Evolutionary conservation across 1,284 basidiomycete genomes (phyloP).

Genomic region (Heliocybe sulcata): DNA sequence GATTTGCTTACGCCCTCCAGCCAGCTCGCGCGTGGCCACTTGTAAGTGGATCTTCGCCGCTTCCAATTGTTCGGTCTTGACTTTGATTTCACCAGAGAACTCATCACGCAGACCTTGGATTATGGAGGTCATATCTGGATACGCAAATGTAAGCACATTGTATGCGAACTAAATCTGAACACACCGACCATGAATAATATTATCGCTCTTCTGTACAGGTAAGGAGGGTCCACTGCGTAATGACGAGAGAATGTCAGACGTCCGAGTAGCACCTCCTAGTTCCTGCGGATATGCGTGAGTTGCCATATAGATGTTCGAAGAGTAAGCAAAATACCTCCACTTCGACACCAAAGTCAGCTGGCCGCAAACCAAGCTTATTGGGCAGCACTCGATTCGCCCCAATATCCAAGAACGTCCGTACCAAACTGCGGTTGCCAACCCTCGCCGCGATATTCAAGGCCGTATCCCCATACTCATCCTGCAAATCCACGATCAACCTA

Average conservation of each 20-base stretch:
- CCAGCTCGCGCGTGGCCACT: slow-evolving; percentile 84
- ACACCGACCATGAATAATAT: slow-evolving; percentile 74
- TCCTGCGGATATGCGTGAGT: slow-evolving; percentile 41
- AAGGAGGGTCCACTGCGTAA: slow-evolving; percentile 63
- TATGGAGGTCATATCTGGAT: slow-evolving; percentile 76
- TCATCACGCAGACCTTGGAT: slow-evolving; percentile 73
- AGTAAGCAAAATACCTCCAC: slow-evolving; percentile 56
- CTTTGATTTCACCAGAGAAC: slow-evolving; percentile 79
- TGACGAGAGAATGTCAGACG: slow-evolving; percentile 69
- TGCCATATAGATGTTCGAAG: no score
- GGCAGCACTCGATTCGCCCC: slow-evolving; percentile 87
- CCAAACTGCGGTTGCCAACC: slow-evolving; percentile 86
- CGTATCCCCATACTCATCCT: slow-evolving; percentile 96
- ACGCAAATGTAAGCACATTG: neutral
- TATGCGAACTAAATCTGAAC: neutral
- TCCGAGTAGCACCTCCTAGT: slow-evolving; percentile 56
- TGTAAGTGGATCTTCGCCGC: slow-evolving; percentile 84
- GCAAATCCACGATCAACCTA: slow-evolving; percentile 80
- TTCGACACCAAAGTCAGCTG: slow-evolving; percentile 92
- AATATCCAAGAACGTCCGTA: slow-evolving; percentile 85
- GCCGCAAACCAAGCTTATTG: slow-evolving; percentile 92
- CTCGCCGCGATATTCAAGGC: slow-evolving; percentile 93
- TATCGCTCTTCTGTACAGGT: slow-evolving; percentile 83
- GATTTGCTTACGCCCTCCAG: slow-evolving; percentile 83
- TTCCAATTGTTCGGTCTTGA: slow-evolving; percentile 70